phyloP scores from a whole-genome alignment of 306 rosid genomes.

The Cicer yamashitae region DNA sequence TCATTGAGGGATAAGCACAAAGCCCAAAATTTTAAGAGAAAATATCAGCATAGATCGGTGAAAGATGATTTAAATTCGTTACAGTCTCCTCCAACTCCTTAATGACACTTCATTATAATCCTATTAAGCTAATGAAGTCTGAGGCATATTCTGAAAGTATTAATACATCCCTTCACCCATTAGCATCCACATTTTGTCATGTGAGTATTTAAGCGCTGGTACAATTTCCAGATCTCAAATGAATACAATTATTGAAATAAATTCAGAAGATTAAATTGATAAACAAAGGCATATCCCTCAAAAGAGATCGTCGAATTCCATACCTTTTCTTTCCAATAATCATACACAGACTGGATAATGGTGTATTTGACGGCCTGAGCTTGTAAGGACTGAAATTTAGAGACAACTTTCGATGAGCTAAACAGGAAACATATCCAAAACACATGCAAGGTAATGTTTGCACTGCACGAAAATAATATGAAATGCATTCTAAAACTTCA shows the following conservation, averaged over 20 bases:
- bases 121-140: constrained; percentile 14
- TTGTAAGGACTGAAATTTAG: constrained; percentile 71
- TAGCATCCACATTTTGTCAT: constrained; percentile 29
- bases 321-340: constrained; percentile 97
- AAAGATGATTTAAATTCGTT: constrained; percentile 30
- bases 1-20: background rate
- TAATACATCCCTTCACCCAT: constrained; percentile 26
- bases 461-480: constrained; percentile 16
- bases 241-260: constrained; percentile 33
- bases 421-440: constrained; percentile 30
- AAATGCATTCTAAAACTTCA: constrained; percentile 42
- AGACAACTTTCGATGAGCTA: constrained; percentile 39
- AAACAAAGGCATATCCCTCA: constrained; percentile 30
- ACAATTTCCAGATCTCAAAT: constrained; percentile 39
- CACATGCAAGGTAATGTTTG: constrained; percentile 31
- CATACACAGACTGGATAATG: constrained; percentile 65
- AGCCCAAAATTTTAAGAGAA: constrained; percentile 17
- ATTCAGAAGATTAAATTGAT: constrained; percentile 35
- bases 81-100: constrained; percentile 16
- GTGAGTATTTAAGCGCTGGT: constrained; percentile 27
- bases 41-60: constrained; percentile 29
- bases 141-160: constrained; percentile 20
- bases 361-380: constrained; percentile 61
- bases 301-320: constrained; percentile 25
- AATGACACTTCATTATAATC: constrained; percentile 28